phyloP scores from a whole-genome alignment of 2,329 filamentous ascomycete genomes.

The Aspergillus hortae region DNA sequence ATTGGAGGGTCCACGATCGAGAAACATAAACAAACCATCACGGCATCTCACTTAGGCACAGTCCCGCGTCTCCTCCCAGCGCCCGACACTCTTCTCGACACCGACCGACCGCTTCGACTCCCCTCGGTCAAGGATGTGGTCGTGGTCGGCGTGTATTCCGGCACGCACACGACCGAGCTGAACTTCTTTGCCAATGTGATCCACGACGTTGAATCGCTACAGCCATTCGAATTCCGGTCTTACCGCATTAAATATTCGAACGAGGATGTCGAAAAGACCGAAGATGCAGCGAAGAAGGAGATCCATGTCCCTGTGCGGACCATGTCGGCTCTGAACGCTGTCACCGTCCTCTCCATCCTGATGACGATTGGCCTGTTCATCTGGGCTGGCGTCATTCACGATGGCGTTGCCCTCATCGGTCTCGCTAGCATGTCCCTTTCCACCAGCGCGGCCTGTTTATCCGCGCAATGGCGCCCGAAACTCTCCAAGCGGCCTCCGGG shows the following conservation, averaged over 20 bases:
- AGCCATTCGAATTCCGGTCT: slow-evolving; percentile 8
- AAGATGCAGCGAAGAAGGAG: neutral
- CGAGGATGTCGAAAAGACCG: neutral
- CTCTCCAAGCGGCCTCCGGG: slow-evolving; percentile 51
- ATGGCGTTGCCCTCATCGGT: slow-evolving; percentile 53
- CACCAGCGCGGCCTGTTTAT: slow-evolving; percentile 54
- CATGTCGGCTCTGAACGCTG: slow-evolving; percentile 53
- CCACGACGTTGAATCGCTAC: slow-evolving; percentile 36
- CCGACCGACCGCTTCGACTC: slow-evolving; percentile 53
- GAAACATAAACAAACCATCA: slow-evolving; percentile 57
- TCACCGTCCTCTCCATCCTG: slow-evolving; percentile 51
- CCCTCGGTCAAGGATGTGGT: slow-evolving; percentile 51
- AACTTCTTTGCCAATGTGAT: slow-evolving; percentile 63
- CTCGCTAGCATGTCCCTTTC: slow-evolving; percentile 52
- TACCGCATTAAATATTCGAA: slow-evolving; percentile 6
- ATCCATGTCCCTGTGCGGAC: slow-evolving; percentile 24
- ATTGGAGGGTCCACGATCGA: slow-evolving; percentile 59
- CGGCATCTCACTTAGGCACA: slow-evolving; percentile 54
- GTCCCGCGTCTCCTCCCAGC: slow-evolving; percentile 60
- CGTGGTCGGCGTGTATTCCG: slow-evolving; percentile 57
- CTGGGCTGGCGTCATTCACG: slow-evolving; percentile 34
- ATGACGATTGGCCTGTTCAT: slow-evolving; percentile 18
- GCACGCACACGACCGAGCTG: slow-evolving; percentile 52
- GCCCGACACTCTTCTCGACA: slow-evolving; percentile 58
- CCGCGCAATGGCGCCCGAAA: slow-evolving; percentile 56